Percentiles rank a stretch among this genome's conserved stretches.
Evolutionary conservation across 2,329 filamentous ascomycete genomes (phyloP).

Genomic region (Delphinella strobiligena): DNA sequence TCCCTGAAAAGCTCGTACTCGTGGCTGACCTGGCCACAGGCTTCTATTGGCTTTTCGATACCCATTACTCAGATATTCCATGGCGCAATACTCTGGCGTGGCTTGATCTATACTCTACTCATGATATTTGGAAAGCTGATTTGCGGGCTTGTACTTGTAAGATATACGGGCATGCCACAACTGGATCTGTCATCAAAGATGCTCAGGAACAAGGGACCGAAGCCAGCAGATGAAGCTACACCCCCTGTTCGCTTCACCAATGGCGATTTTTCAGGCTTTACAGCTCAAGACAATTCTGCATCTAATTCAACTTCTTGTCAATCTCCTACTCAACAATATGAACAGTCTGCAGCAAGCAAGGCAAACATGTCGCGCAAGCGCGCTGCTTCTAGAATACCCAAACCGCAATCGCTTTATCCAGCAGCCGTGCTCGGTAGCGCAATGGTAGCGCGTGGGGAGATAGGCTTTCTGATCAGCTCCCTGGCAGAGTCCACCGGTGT

Average conservation of each 20-base stretch:
- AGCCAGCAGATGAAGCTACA: too few species aligned
- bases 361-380: slow-evolving; percentile 9
- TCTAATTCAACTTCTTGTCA: neutral
- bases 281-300: too few species aligned
- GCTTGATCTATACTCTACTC: slow-evolving; percentile 57
- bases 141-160: slow-evolving; percentile 29
- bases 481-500: slow-evolving; percentile 47
- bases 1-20: neutral
- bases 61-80: slow-evolving; percentile 60
- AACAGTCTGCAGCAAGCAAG: neutral
- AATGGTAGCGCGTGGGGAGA: slow-evolving; percentile 69
- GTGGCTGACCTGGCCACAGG: slow-evolving; percentile 27
- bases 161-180: slow-evolving; percentile 18
- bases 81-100: slow-evolving; percentile 55
- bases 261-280: too few species aligned
- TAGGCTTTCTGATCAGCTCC: slow-evolving; percentile 64
- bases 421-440: slow-evolving; percentile 52
- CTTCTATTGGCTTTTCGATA: slow-evolving; percentile 64
- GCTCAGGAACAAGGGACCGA: neutral
- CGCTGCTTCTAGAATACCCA: slow-evolving; percentile 1
- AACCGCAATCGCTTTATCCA: slow-evolving; percentile 49
- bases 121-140: slow-evolving; percentile 47
- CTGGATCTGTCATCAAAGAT: too few species aligned
- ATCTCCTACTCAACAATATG: too few species aligned
- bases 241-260: too few species aligned